Conservation (phyloP, 139 green algal genomes). For the Chlorella ohadii region DNA sequence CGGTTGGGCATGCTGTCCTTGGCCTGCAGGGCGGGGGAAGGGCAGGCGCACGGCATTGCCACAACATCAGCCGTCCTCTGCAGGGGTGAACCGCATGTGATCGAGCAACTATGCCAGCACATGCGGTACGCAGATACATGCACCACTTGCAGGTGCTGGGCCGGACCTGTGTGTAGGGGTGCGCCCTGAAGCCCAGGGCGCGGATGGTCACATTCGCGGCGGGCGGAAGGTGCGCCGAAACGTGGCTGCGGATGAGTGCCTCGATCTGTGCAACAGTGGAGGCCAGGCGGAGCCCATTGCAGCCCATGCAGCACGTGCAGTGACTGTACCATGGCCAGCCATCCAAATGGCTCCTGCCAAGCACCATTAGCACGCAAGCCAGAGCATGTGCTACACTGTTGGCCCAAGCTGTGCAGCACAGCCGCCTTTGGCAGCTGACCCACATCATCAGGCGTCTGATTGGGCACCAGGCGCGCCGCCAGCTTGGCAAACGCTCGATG, state of each 20-base stretch:
- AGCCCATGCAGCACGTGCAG: too few relatives aligned
- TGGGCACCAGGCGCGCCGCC: constrained; percentile 65
- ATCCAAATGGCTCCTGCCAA: too few relatives aligned
- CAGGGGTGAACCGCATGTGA: too few relatives aligned
- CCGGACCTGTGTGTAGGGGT: constrained; percentile 43
- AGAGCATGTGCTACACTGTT: too few relatives aligned
- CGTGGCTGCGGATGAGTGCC: constrained; percentile 42
- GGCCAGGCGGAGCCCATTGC: too few relatives aligned
- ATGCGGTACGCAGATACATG: background rate
- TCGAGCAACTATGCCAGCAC: too few relatives aligned
- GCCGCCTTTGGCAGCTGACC: constrained; percentile 12
- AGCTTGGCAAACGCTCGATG: constrained; percentile 67
- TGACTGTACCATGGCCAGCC: too few relatives aligned
- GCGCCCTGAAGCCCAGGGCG: constrained; percentile 54
- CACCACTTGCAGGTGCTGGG: too few relatives aligned
- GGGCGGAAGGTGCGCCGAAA: constrained; percentile 39
- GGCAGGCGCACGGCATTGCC: too few relatives aligned
- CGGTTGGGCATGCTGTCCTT: constrained; percentile 46
- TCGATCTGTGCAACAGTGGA: background rate
- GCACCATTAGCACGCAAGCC: too few relatives aligned
- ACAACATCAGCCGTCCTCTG: too few relatives aligned
- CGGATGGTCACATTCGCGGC: constrained; percentile 57
- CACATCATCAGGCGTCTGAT: constrained; percentile 51
- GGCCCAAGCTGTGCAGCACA: too few relatives aligned
- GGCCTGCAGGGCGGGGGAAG: background rate